Evolutionary conservation across 768 basidiomycete genomes (phyloP), one percentile per base, ranked within the genome.

Genomic region (Obba rivulosa): DNA sequence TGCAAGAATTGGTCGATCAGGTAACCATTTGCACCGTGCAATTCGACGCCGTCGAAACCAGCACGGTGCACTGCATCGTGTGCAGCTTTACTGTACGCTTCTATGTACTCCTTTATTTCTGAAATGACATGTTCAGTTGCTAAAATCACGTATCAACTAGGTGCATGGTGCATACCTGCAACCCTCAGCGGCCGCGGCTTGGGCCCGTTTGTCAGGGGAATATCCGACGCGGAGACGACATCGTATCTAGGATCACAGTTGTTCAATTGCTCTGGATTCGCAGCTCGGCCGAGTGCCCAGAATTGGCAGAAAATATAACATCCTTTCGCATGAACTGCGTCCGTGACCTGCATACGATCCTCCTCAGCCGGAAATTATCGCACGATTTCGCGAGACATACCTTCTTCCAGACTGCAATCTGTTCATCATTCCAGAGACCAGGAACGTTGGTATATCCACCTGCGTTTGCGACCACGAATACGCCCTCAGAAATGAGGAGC

Each of bases 391-490:
- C 2, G 65, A 66, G 2, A 59, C 67, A 21, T 31, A 75, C 75
- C 55, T 62, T 55, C 54, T 74, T 78, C 81, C 80, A 82, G 0
- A 55, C 70, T 8, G 57, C 50, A 24, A 73, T 73, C 53, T 91
- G 87, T 20, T 74, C 78, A 2, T 74, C 60, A n/a, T 61, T 78
- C 70, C 76, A 87, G 46, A 87, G 78, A 0, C 85, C 86, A 1
- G 85, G 86, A 0, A 76, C 72, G 46, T 78, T 63, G 1, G 49
- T 43, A 36, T 64, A 69, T 1, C 80, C 81, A 2, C 75, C 78
- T 0, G 80, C 79, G 13, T 71, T 55, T 1, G 63, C 59, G 0
- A 75, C 70, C 41, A 86, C 75, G 44, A 73, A 65, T 2, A 80
- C 79, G 0, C 70, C 81, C 61, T 86, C 82, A 2, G 78, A 63